A percentile compares a stretch with the other conserved stretches of the same genome.
Evolutionary conservation across 2,329 filamentous ascomycete genomes (phyloP).

Genomic region (Colletotrichum sp.): DNA sequence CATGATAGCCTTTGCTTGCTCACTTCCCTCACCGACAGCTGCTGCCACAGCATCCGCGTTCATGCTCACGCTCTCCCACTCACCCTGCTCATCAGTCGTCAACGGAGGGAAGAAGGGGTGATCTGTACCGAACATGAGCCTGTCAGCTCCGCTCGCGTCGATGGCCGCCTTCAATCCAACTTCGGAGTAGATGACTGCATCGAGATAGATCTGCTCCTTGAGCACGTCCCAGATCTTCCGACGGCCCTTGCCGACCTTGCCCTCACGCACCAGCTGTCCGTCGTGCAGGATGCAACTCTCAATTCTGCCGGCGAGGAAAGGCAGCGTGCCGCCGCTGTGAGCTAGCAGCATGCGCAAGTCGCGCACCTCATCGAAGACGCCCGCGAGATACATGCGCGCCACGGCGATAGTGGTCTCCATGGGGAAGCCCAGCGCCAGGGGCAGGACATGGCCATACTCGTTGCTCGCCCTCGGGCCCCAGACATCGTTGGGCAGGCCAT

Average conservation of each 20-base stretch:
- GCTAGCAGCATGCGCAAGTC: slow-evolving; percentile 78
- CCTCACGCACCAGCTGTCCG: slow-evolving; percentile 71
- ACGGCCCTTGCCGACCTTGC: slow-evolving; percentile 54
- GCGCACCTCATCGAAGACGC: slow-evolving; percentile 80
- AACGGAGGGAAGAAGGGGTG: slow-evolving; percentile 87
- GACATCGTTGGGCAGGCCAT: slow-evolving; percentile 81
- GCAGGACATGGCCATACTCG: slow-evolving; percentile 87
- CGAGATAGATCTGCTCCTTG: slow-evolving; percentile 80
- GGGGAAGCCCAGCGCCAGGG: slow-evolving; percentile 85
- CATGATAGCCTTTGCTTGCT: slow-evolving; percentile 57
- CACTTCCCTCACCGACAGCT: slow-evolving; percentile 51
- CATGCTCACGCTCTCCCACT: slow-evolving; percentile 72
- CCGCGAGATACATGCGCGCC: slow-evolving; percentile 83
- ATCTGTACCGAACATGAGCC: slow-evolving; percentile 82
- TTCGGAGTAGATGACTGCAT: slow-evolving; percentile 84
- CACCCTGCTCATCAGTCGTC: slow-evolving; percentile 61
- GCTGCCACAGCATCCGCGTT: slow-evolving; percentile 58
- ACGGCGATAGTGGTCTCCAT: slow-evolving; percentile 93
- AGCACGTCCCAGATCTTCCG: slow-evolving; percentile 62
- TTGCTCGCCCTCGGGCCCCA: slow-evolving; percentile 72
- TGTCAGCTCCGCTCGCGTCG: slow-evolving; percentile 66
- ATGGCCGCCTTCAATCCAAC: slow-evolving; percentile 75
- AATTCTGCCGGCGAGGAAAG: slow-evolving; percentile 86
- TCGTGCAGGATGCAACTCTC: slow-evolving; percentile 89
- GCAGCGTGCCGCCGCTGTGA: slow-evolving; percentile 87